These are phyloP conservation scores for Ammopiptanthus mongolicus DNA, from an alignment of 306 rosid species.

Conservation along the genomic window DNA sequence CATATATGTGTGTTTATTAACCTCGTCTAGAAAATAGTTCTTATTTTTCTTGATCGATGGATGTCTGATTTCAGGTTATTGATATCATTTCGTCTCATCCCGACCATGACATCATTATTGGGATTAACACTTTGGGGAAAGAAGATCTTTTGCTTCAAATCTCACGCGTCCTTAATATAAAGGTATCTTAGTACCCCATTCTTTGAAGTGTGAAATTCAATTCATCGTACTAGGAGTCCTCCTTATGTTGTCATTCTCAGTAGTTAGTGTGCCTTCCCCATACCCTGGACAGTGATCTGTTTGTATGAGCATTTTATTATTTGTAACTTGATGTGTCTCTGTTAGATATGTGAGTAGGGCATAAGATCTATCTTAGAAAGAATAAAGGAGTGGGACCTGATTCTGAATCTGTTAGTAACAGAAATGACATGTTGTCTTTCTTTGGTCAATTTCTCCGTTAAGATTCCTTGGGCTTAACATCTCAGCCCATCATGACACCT, in stretches of 20 bases:
- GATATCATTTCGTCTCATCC: constrained; percentile 64
- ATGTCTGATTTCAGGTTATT: constrained; percentile 41
- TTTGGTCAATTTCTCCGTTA: no score
- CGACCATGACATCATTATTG: constrained; percentile 61
- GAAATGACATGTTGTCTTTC: no score
- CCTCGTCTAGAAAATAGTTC: no score
- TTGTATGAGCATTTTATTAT: not conserved
- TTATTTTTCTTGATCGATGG: no score
- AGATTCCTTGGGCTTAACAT: no score
- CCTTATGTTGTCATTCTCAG: not conserved
- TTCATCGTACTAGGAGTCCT: not conserved
- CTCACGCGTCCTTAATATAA: constrained; percentile 45
- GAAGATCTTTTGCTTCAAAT: constrained; percentile 67
- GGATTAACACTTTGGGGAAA: constrained; percentile 61
- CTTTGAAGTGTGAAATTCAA: not conserved
- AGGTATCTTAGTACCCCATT: constrained; percentile 40
- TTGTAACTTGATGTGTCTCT: not conserved
- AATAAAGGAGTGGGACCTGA: no score
- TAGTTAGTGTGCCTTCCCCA: not conserved
- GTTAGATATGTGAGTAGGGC: not conserved
- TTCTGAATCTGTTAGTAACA: not conserved
- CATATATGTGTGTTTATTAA: no score
- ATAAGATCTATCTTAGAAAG: not conserved
- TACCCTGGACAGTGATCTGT: not conserved
- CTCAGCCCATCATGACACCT: no score